Conservation (phyloP, 2,329 filamentous ascomycete genomes). For the Alternaria sp. region DNA sequence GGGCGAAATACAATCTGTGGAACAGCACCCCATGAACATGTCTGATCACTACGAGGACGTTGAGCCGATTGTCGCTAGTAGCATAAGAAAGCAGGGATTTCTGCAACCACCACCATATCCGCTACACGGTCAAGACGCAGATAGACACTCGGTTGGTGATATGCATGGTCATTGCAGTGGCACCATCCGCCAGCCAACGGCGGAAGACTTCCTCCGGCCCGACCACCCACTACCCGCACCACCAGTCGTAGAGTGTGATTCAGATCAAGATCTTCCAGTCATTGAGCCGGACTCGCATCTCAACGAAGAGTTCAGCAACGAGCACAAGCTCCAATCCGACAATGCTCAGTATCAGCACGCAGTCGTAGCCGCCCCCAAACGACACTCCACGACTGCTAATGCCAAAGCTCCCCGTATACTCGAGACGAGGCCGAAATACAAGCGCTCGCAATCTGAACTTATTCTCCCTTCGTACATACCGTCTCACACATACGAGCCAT, state of each 20-base stretch:
- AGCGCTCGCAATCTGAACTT: not conserved
- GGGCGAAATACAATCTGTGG: not conserved
- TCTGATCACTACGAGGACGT: conserved; percentile 8
- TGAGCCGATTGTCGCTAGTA: not conserved
- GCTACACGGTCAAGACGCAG: not conserved
- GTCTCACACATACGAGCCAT: not conserved
- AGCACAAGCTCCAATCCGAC: not conserved
- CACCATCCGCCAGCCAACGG: conserved; percentile 9
- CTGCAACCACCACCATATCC: conserved; percentile 10
- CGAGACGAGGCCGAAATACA: not conserved
- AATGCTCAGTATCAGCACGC: not conserved
- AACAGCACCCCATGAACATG: conserved; percentile 4
- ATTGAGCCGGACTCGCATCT: conserved; percentile 15
- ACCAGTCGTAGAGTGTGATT: conserved; percentile 6
- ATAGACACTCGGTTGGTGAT: not conserved
- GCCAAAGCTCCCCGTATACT: not conserved
- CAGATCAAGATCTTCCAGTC: conserved; percentile 14
- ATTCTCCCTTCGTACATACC: not conserved
- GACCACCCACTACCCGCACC: conserved; percentile 7
- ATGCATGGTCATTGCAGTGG: not conserved
- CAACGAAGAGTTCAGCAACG: not conserved
- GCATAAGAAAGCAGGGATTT: not conserved
- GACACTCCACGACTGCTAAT: not conserved
- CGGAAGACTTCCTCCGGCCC: conserved; percentile 12
- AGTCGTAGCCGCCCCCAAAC: not conserved